Base-by-base conservation (phyloP, 495 filamentous ascomycete species). In the Talaromyces proteolyticus region DNA sequence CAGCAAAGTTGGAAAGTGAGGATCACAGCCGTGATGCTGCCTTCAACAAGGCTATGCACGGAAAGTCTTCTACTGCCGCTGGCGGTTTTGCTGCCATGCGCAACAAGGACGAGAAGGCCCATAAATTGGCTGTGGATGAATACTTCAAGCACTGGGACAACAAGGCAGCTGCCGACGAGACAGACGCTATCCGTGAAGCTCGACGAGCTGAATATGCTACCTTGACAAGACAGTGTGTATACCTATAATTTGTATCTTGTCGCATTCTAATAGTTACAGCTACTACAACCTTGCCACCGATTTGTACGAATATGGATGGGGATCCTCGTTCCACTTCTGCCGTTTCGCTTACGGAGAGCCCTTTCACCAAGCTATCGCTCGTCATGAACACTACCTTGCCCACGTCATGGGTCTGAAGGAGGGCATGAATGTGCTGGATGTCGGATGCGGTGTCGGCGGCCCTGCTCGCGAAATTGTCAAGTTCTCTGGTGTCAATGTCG, bases 81-180 rank as follows among this genome's bases (percentile, higher is more conserved):
- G 88, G 83, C 58, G 89, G 89, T 60, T 79, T 96, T 59, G 69
- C 77, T 55, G 87, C 93, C 53, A 88, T 96, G 85, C 72, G 95
- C 49, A 75, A 77, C 59, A 98, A 98, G 73, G 85, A 92, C 68
- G 72, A 76, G 45, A 74, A 73, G 10, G 90, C 93, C 2, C 88
- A 97, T 66, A 82, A 91, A 72, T 81, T 88, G 43, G 92, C 93
- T 44, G 81, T 95, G 26, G 91, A 96, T 60, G 92, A 97, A 70
- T 98, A 98, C 75, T 97, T 96, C 82, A 98, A 96, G 83, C 95
- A 96, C 70, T 98, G 92, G 87, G 93, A 98, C 72, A 89, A 94
- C 76, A 93, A 97, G 75, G 66, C 66, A 49, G 88, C 73, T 36
- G 81, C 76, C 38, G 75, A 78, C 20, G 93, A 98, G 80, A 98